A percentile compares a stretch with the other conserved stretches of the same genome.
These are phyloP conservation scores for Cicer arietinum DNA, from an alignment of 306 rosid genomes.

Conservation along the genomic window DNA sequence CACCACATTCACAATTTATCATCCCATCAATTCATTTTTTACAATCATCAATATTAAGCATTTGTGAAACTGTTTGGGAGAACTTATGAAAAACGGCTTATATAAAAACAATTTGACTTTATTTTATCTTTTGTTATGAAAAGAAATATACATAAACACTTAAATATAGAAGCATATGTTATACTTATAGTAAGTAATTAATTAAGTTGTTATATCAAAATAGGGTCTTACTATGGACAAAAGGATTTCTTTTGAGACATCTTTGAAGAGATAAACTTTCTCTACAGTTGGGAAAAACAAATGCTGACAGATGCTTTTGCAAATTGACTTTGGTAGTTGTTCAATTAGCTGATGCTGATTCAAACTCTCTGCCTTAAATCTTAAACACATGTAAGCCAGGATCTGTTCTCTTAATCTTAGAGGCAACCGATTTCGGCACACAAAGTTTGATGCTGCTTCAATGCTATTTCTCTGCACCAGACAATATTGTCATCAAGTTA, in stretches of 20 bases:
- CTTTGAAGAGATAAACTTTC: slow-evolving; percentile 81
- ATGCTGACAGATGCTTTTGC: slow-evolving; percentile 74
- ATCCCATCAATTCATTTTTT: not conserved
- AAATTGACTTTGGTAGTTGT: slow-evolving; percentile 86
- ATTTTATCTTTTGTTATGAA: not conserved
- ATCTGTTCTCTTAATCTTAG: slow-evolving; percentile 74
- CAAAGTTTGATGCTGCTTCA: slow-evolving; percentile 89
- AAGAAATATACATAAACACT: not conserved
- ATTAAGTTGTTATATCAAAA: not conserved
- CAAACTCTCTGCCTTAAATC: slow-evolving; percentile 90
- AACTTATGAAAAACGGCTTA: not conserved
- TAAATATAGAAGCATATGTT: too few species aligned
- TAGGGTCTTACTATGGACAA: slow-evolving; percentile 56
- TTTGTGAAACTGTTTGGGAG: not conserved
- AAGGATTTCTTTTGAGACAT: slow-evolving; percentile 70
- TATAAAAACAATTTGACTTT: not conserved
- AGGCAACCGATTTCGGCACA: slow-evolving; percentile 75
- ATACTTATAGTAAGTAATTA: not conserved
- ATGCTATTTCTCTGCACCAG: slow-evolving; percentile 75
- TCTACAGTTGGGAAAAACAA: slow-evolving; percentile 70
- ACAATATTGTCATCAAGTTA: slow-evolving; percentile 13
- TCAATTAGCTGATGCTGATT: slow-evolving; percentile 81
- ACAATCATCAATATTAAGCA: not conserved
- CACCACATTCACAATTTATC: slow-evolving; percentile 8
- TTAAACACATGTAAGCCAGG: slow-evolving; percentile 87